Evolutionary conservation across 768 basidiomycete genomes (phyloP), one percentile per base, ranked within the genome.

Genomic region (Leccinum longicurvipes): DNA sequence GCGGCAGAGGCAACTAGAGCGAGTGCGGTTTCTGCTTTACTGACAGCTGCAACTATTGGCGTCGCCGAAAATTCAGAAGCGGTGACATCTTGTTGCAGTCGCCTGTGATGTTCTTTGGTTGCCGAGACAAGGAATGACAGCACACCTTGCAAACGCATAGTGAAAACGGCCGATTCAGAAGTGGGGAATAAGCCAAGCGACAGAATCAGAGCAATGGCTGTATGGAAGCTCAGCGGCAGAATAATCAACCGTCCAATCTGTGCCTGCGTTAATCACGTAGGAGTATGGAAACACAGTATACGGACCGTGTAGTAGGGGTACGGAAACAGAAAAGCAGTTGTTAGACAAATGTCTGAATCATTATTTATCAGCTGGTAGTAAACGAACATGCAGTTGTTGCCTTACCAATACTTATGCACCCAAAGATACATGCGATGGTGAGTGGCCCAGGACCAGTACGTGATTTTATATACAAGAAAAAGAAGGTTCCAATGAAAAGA

Each of bases 401-500:
- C 76, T 54, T 53, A 82, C 85, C 83, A 7, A 86, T 51, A 60
- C 78, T 77, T 34, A 89, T 79, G 65, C 85, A 87, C 10, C 75
- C 80, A 27, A 90, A 77, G 10, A 87, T 66, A 21, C 69, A 73
- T 0, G 84, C 78, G 53, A 84, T 76, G 1, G 80, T 65, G 62
- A 83, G 85, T 0, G 86, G 87, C 1, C 87, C 84, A 0, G 86
- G 85, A 3, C 86, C 83, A 59, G 79, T 63, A 23, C 80, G 73
- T 1, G 82, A 83, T 63, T 78, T 84, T 50, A 88, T 62, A 64
- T 79, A 89, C 19, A 87, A 62, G 53, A 89, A 77, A 56, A 82
- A 71, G 0, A 73, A 72, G 53, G 76, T 81, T 4, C 86, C 87
- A 3, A 85, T 24, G 63, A 86, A 87, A 8, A 91, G 71, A 60